These are phyloP conservation scores for Sherardia arvensis DNA, from an alignment of 257 asterid species.

Conservation along the genomic window DNA sequence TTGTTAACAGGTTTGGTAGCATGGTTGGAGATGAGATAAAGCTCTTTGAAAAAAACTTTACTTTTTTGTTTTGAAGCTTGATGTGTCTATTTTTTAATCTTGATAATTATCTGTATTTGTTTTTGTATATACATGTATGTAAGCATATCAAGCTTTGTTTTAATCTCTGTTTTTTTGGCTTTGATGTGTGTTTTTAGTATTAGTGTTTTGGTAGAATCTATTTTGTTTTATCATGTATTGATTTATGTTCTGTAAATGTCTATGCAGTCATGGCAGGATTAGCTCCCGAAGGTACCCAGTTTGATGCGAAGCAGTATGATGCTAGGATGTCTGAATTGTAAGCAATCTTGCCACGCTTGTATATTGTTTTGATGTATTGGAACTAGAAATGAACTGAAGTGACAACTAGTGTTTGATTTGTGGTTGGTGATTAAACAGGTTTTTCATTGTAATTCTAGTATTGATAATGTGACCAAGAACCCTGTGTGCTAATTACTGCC, in stretches of 20 bases:
- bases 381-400: not conserved
- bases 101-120: not conserved
- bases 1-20: not conserved
- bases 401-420: too few relatives aligned
- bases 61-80: not conserved
- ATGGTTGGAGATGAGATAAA: not conserved
- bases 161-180: too few relatives aligned
- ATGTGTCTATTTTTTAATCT: not conserved
- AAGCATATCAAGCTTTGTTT: too few relatives aligned
- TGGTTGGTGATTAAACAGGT: too few relatives aligned
- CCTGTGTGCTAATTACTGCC: not conserved
- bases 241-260: not conserved
- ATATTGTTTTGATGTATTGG: not conserved
- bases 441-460: too few relatives aligned
- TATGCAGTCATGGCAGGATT: constrained; percentile 36
- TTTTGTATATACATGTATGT: too few relatives aligned
- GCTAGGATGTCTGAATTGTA: constrained; percentile 39
- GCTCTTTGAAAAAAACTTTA: not conserved
- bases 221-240: not conserved
- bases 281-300: constrained; percentile 36
- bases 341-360: constrained; percentile 8
- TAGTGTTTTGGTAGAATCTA: not conserved
- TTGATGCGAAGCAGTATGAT: constrained; percentile 38
- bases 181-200: not conserved
- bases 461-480: not conserved